Evolutionary conservation across 495 filamentous ascomycete genomes (phyloP).

Genomic region (Mytilinidion resinicola): DNA sequence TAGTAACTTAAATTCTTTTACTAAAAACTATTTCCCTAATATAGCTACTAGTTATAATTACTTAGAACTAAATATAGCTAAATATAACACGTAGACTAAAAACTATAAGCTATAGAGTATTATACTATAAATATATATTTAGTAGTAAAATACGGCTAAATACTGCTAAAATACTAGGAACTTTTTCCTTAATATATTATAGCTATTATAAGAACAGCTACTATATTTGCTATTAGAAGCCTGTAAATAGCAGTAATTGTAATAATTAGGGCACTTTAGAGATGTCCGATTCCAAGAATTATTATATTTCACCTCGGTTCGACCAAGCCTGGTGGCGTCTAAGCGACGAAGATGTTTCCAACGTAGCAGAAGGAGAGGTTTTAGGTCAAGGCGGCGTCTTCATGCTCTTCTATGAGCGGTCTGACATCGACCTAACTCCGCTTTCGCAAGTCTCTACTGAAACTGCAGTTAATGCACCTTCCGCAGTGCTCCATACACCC

Average conservation of each 20-base stretch:
- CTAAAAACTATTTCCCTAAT: no score
- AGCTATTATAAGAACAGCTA: background rate
- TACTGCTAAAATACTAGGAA: background rate
- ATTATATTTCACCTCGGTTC: no score
- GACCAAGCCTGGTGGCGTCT: slow-evolving; percentile 64
- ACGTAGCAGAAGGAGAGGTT: slow-evolving; percentile 65
- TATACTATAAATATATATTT: background rate
- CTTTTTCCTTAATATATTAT: no score
- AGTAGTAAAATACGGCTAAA: background rate
- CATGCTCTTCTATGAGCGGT: slow-evolving; percentile 88
- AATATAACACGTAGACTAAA: background rate
- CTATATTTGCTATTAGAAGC: background rate
- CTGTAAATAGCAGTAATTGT: no score
- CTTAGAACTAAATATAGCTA: background rate
- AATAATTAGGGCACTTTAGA: no score
- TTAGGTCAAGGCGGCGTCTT: slow-evolving; percentile 79
- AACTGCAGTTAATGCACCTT: background rate
- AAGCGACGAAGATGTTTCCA: slow-evolving; percentile 75
- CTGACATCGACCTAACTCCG: background rate
- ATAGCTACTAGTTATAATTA: background rate
- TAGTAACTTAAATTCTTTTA: no score
- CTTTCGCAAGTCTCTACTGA: background rate
- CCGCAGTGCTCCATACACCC: background rate
- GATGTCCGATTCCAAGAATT: no score
- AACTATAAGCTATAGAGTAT: background rate